These are phyloP conservation scores for Hygrophoropsis aurantiaca DNA, from an alignment of 768 basidiomycete species.

Conservation along the genomic window DNA sequence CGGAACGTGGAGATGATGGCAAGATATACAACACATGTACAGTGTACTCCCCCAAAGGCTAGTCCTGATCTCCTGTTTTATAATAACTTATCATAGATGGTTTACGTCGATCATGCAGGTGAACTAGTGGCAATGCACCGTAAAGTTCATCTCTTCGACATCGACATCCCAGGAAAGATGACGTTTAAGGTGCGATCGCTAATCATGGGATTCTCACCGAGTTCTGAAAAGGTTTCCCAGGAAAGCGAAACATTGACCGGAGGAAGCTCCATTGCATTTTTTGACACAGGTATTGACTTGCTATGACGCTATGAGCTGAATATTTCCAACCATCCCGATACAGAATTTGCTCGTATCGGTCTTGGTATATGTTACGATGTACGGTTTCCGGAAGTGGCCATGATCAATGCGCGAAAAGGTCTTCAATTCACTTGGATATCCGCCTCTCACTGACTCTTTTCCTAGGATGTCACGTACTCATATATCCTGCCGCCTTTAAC, in stretches of 20 bases:
- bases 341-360: constrained; percentile 96
- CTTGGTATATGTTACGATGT: constrained; percentile 97
- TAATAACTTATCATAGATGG: constrained; percentile 1
- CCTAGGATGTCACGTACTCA: constrained; percentile 79
- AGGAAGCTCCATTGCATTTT: constrained; percentile 70
- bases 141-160: constrained; percentile 97
- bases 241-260: constrained; percentile 87
- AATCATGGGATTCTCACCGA: not conserved
- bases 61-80: too few species aligned
- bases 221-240: constrained; percentile 37
- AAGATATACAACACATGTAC: constrained; percentile 93
- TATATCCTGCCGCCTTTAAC: constrained; percentile 97
- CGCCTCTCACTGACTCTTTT: constrained; percentile 4
- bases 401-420: constrained; percentile 88
- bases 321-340: not conserved
- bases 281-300: constrained; percentile 73
- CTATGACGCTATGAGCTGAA: not conserved
- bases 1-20: constrained; percentile 61
- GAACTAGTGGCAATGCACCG: constrained; percentile 85
- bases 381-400: constrained; percentile 91
- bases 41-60: constrained; percentile 82
- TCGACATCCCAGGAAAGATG: constrained; percentile 92
- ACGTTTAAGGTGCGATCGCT: constrained; percentile 68
- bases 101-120: constrained; percentile 42
- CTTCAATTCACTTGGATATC: constrained; percentile 7